phyloP scores from a whole-genome alignment of 495 filamentous ascomycete species.

The Penicillium salamii region DNA sequence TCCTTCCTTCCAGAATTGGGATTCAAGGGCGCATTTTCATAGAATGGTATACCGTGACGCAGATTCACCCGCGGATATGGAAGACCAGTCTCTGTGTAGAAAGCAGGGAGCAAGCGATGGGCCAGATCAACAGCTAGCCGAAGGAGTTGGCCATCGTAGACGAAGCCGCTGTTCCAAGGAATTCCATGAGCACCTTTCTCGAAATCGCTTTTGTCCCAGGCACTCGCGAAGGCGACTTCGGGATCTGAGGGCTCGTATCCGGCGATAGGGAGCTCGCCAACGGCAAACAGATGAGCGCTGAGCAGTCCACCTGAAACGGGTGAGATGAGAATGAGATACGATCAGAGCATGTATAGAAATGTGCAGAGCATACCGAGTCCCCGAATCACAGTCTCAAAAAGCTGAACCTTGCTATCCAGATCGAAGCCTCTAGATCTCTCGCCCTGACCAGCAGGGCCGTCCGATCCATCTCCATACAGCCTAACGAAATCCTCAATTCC shows the following conservation, averaged over 20 bases:
- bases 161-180: constrained; percentile 69
- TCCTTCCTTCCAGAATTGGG: constrained; percentile 5
- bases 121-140: constrained; percentile 82
- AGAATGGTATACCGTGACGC: constrained; percentile 87
- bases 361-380: constrained; percentile 57
- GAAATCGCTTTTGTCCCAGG: constrained; percentile 38
- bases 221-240: constrained; percentile 33
- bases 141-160: constrained; percentile 88
- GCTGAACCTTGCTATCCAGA: constrained; percentile 94
- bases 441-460: constrained; percentile 67
- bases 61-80: constrained; percentile 96
- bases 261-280: constrained; percentile 80
- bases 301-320: constrained; percentile 63
- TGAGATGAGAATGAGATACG: background rate
- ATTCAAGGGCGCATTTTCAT: constrained; percentile 73
- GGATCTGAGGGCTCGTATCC: constrained; percentile 59
- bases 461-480: constrained; percentile 81
- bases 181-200: constrained; percentile 49
- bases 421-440: constrained; percentile 82
- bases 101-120: constrained; percentile 80
- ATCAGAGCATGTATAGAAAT: background rate
- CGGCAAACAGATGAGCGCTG: constrained; percentile 89
- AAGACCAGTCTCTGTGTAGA: constrained; percentile 83
- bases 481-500: constrained; percentile 75
- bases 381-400: constrained; percentile 96